Evolutionary conservation across 176 grass and related monocot species (phyloP), one percentile per base, ranked within the genome.

Genomic region (Chloris gayana): DNA sequence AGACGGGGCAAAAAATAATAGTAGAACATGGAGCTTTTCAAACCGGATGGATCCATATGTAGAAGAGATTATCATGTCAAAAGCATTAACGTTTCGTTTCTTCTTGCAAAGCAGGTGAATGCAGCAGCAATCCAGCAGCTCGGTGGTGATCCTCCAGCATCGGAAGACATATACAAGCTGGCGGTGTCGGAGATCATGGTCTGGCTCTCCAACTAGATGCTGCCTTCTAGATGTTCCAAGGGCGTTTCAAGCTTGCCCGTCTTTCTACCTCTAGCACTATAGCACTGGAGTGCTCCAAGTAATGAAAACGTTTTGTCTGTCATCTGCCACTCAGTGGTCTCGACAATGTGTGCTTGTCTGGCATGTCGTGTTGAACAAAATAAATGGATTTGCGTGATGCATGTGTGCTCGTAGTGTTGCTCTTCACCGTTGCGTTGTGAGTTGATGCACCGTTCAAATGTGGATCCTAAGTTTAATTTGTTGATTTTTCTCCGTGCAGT

Each of bases 131-230:
- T 46, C 17, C 31, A 30, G 68, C n/a, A 78, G 33, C 50, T 58
- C 24, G 14, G 41, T 6, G 67, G 38, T 14, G 74, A 87, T n/a
- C 75, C 57, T 17, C 17, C 69, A 73, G 53, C 69, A 19, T 56
- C 69, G 0, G 88, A 97, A 46, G 91, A 87, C 64, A 89, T 75
- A 59, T 93, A 87, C 44, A 89, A 89, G 71, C 78, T 89, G 33
- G 86, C 91, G 8, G 67, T 85, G 31, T 85, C 83, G 0, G 94
- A 93, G 83, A 89, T 97, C 37, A 87, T 91, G 62, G 72, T 87
- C 53, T 87, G 88, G 90, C 88, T 97, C 70, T 83, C 77, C 22
- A 29, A 32, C 21, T 89, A 66, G 74, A 45, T 4, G 54, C 6
- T 1, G 34, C 30, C 30, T 5, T 15, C 27, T 6, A 30, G 26